Base-by-base conservation (phyloP, 495 filamentous ascomycete genomes). In the Terfezia claveryi region DNA sequence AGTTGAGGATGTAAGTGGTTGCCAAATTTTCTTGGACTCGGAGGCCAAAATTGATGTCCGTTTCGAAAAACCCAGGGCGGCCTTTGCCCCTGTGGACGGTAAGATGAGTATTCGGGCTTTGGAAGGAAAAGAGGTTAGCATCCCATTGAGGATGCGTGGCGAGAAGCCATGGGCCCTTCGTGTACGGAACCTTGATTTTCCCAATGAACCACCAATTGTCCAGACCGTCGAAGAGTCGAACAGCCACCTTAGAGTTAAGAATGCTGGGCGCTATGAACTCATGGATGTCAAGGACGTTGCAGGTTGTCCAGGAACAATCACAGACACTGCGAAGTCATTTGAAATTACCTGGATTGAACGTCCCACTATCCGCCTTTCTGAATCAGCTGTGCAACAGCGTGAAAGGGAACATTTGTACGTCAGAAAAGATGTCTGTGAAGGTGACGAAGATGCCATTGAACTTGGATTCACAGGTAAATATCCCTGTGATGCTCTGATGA, bases 341-440 rank as follows among this genome's bases (percentile, higher is more conserved):
- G 75, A 82, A 36, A 76, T 98, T 11, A 73, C 76, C 16, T 95
- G 87, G 87, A 81, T 87, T 55, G 73, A 82, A 27, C 75, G 87
- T 37, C 91, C 91, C 8, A 72, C 79, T 52, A 73, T 95, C 37
- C 74, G 72, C 23, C 66, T 91, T 16, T 65, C 80, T 0, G 76
- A 82, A 55, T 79, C 77, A 38, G 71, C 78, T 7, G 69, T 75
- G 32, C 69, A 87, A 11, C 68, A 62, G 61, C 67, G 59, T 27
- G 64, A 67, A 54, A 73, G 66, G 53, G 41, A 46, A 14, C 68
- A 68, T 38, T 73, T 69, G 55, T 86, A 72, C 62, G 63, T 78
- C 56, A 84, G 89, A 66, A 73, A 76, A n/a, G 79, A 83, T 58
- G 79, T 98, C 53, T 98, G 91, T 61, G 86, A 98, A 68, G 89